Base-by-base conservation (phyloP, 1,139 yeast genomes). In the Wickerhamomyces sp. region DNA sequence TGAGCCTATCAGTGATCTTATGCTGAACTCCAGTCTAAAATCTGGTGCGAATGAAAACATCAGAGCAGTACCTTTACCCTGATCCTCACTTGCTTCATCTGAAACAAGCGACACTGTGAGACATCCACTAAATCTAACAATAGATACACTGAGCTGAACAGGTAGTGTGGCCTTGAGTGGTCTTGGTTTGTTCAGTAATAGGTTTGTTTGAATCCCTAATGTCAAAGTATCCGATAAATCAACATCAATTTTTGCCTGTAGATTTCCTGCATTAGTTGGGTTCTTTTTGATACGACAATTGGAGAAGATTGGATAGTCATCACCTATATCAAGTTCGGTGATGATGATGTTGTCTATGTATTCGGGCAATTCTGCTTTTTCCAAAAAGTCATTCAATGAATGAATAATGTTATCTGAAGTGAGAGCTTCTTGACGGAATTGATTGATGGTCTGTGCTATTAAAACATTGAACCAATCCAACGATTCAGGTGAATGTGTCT, bases 381-480 rank as follows among this genome's bases (percentile, higher is more conserved):
- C 58, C 10, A 69, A 52, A 51, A 77, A 79, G 42, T 73, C 76
- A 57, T 84, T 82, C 45, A 93, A 69, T 2, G 91, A 82, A 53
- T 85, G 84, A 49, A 90, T 79, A 32, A 94, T 84, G 61, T 90
- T 90, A 63, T 93, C 95, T 39, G 90, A 80, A 44, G 78, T 73
- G 49, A 88, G 67, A 0, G 98, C 98, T 62, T 93, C 98, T 23
- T 82, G 76, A 49, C 99, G 75, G 49, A 90, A 75, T 56, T 91
- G 96, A 26, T 89, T 79, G 27, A 93, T 83, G 6, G 91, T 84
- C 62, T 94, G 98, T 0, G 97, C 99, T 26, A 93, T 77, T 41
- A 93, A 71, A 1, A 93, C 98, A 58, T 93, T 93, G 62, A 93
- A 89, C 99, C 99, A 93, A 64, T 93, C 99, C 46, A 93, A 69